Base-by-base conservation (phyloP, 2,329 filamentous ascomycete species). In the Fusarium fujikuroi region DNA sequence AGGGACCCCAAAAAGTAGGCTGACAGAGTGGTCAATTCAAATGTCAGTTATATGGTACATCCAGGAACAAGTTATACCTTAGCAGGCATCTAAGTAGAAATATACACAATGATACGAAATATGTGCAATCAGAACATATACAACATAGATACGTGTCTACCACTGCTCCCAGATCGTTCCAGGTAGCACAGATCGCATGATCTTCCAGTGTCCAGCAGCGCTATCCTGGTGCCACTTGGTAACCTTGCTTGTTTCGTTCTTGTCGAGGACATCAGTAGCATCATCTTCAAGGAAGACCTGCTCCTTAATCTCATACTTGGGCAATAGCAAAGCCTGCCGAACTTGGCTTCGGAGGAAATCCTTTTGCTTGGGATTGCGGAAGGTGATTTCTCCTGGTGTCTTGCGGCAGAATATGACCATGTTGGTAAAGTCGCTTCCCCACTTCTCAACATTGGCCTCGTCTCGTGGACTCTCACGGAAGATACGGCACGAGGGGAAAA, bases 381-480 rank as follows among this genome's bases (percentile, higher is more conserved):
- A 98, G 1, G 79, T 84, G 42, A 95, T 83, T 1, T 83, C 77
- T 7, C 77, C 77, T 30, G 70, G 65, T 16, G 84, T 85, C 83
- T 95, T 95, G 66, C 89, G 91, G 86, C 96, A 99, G 85, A 98
- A 98, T 68, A 98, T 91, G 52, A 98, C 93, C 89, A 98, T 94
- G 85, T 99, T 99, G 80, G 95, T 94, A 81, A 98, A 98, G 79
- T 97, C 93, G 34, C 84, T 83, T 5, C 85, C 85, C 23, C 85
- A 81, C 46, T 84, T 79, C 40, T 85, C 84, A 28, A 89, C 81
- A 12, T 84, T 82, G 30, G 84, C 83, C 3, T 83, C 82, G 9
- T 89, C 84, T 6, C 85, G 83, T 8, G 90, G 86, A 32, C 88
- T 87, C 83, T 99, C 96, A 70, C 96, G 92, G 88, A 95, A 99